These are phyloP conservation scores for Protomyces macrosporus DNA, from an alignment of 1,139 yeast genomes.

Conservation along the genomic window DNA sequence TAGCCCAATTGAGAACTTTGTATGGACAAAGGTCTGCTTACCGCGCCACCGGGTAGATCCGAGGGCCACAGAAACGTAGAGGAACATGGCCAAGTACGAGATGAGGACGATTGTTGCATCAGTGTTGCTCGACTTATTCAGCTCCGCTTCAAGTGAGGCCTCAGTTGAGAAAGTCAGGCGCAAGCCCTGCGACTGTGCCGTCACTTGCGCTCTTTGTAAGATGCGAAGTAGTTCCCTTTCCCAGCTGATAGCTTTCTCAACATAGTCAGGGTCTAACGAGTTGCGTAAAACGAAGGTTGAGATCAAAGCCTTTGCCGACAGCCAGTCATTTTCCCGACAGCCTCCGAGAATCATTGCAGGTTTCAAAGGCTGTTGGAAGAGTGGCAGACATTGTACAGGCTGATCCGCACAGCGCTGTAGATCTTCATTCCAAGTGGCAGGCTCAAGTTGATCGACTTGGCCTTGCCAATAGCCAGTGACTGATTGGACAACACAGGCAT, in stretches of 20 bases:
- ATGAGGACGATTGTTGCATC: slow-evolving; percentile 65
- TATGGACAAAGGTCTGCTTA: slow-evolving; percentile 45
- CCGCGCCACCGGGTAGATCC: slow-evolving; percentile 43
- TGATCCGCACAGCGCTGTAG: slow-evolving; percentile 60
- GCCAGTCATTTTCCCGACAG: slow-evolving; percentile 47
- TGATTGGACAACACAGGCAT: slow-evolving; percentile 81
- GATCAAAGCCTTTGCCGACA: slow-evolving; percentile 64
- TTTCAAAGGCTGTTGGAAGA: slow-evolving; percentile 84
- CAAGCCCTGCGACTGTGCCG: slow-evolving; percentile 48
- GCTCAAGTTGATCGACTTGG: slow-evolving; percentile 49
- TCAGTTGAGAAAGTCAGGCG: slow-evolving; percentile 74
- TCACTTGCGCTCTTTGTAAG: slow-evolving; percentile 45
- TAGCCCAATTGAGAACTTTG: slow-evolving; percentile 71
- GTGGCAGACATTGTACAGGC: slow-evolving; percentile 85
- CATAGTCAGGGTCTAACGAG: slow-evolving; percentile 45
- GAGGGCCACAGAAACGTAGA: slow-evolving; percentile 78
- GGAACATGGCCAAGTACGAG: slow-evolving; percentile 82
- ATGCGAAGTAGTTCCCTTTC: slow-evolving; percentile 58
- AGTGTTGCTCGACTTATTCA: slow-evolving; percentile 73
- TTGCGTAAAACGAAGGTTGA: slow-evolving; percentile 60
- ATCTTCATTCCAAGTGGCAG: slow-evolving; percentile 51
- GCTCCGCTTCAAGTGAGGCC: slow-evolving; percentile 72
- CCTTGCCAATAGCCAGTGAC: slow-evolving; percentile 84
- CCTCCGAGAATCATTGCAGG: slow-evolving; percentile 58
- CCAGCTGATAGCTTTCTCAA: slow-evolving; percentile 53